These are phyloP conservation scores for Gymnopilus dilepis DNA, from an alignment of 768 basidiomycete genomes.

Conservation along the genomic window DNA sequence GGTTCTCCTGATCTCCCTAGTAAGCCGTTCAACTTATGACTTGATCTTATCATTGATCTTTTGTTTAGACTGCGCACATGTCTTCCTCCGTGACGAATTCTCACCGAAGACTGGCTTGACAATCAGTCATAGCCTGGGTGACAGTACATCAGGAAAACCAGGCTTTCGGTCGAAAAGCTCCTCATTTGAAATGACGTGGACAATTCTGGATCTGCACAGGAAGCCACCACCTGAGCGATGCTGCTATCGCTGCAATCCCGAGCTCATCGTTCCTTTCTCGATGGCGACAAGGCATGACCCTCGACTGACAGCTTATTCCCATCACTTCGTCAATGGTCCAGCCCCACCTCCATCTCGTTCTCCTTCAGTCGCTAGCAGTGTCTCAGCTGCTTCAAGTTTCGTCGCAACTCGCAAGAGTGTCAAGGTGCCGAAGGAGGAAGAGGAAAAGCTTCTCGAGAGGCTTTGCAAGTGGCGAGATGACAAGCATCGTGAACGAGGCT, in stretches of 20 bases:
- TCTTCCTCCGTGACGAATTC: neutral
- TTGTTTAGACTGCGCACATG: neutral
- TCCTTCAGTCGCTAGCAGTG: neutral
- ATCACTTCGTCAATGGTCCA: too few species aligned
- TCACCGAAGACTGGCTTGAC: neutral
- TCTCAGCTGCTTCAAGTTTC: neutral
- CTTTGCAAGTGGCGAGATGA: neutral
- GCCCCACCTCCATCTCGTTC: too few species aligned
- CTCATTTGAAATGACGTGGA: constrained; percentile 19
- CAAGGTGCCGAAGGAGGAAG: neutral
- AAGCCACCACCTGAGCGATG: too few species aligned
- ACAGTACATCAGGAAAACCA: neutral
- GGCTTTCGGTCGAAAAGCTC: constrained; percentile 5
- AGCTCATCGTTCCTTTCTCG: too few species aligned
- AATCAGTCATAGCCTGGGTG: neutral
- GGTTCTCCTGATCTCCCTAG: neutral
- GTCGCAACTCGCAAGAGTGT: neutral
- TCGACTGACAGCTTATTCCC: too few species aligned
- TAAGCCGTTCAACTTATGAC: neutral
- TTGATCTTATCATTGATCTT: neutral
- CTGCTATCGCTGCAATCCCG: too few species aligned
- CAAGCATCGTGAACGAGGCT: neutral
- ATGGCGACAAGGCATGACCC: too few species aligned
- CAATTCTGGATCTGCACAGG: constrained; percentile 2
- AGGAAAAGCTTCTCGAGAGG: neutral